Base-by-base conservation (phyloP, 352 stramenopile genomes). In the Pythium monospermum region DNA sequence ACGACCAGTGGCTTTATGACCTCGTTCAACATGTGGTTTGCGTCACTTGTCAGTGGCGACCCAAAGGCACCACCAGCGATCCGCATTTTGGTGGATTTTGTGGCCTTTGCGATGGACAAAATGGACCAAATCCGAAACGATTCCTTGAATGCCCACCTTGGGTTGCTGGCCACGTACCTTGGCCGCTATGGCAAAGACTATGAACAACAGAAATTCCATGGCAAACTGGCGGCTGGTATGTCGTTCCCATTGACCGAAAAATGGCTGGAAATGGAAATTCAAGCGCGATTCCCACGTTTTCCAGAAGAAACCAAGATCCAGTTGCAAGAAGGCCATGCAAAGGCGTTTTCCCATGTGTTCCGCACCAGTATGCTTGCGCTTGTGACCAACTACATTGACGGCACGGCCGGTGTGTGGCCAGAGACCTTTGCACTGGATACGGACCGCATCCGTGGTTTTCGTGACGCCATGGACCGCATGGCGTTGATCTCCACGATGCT, bases 391-490 rank as follows among this genome's bases (percentile, higher is more conserved):
- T 47, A 85, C 49, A 80, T 87, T 21, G 77, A 79, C 35, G 76
- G 66, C 11, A 41, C 46, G 0, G 50, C 54, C 3, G 61, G 62
- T n/a, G 36, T 66, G 3, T 89, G 77, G 78, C 80, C 80, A 0
- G 80, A 91, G 45, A 75, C 76, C 11, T 88, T 89, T 49, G 52
- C 64, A 18, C 46, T 87, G 22, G 80, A 91, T 45, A 46, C 72
- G 2, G 68, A 70, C 22, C 77, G 73, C 26, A 49, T 91, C 25
- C 73, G 75, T n/a, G 47, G 56, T 15, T 74, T 67, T 18, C 72
- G 80, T 16, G 70, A 91, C 45, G 49, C 60, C 7, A 51, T 88
- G 19, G 80, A 91, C 47, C 66, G 73, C 4, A 67, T 87, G 30
- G 57, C 69, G 21, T 37, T 91, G 19, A 63, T 88, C 25, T 72